A percentile compares a stretch with the other conserved stretches of the same genome.
phyloP scores from a whole-genome alignment of 768 basidiomycete species.

The Trametes sanguinea region DNA sequence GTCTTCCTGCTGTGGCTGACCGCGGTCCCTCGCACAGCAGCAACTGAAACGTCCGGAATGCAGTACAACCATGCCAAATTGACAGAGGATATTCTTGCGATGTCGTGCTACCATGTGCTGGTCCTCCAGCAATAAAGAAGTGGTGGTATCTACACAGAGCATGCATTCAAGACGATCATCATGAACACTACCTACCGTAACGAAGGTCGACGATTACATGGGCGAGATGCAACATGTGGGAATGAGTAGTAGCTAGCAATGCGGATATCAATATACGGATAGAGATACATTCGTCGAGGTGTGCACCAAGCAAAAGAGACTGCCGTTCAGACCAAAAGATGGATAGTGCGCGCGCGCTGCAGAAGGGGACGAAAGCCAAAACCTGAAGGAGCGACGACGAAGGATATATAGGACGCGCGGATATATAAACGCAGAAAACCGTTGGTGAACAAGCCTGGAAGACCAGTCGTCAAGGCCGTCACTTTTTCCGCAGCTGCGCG shows the following conservation, averaged over 20 bases:
- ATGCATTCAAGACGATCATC: constrained; percentile 15
- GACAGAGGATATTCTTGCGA: too few species aligned
- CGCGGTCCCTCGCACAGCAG: too few species aligned
- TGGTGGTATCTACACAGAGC: constrained; percentile 15
- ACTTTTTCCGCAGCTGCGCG: constrained; percentile 59
- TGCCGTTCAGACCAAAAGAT: constrained; percentile 8
- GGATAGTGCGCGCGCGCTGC: neutral
- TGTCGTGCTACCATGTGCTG: too few species aligned
- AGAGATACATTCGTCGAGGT: constrained; percentile 26
- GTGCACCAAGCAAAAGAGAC: constrained; percentile 20
- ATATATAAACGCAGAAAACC: neutral
- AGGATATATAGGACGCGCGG: neutral
- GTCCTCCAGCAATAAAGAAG: too few species aligned
- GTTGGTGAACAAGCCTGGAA: too few species aligned
- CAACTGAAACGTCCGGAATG: too few species aligned
- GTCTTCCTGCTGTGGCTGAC: neutral
- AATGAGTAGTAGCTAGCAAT: constrained; percentile 23
- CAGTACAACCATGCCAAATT: too few species aligned
- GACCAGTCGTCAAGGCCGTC: constrained; percentile 13
- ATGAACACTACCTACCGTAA: constrained; percentile 23
- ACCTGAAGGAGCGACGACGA: neutral
- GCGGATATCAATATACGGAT: constrained; percentile 23
- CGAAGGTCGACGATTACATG: constrained; percentile 22
- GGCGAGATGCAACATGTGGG: constrained; percentile 25
- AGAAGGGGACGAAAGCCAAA: neutral